Percentiles rank a stretch among this genome's conserved stretches.
Evolutionary conservation across 192 early-diverging fungal species (phyloP).

Genomic region (Coemansia sp.): DNA sequence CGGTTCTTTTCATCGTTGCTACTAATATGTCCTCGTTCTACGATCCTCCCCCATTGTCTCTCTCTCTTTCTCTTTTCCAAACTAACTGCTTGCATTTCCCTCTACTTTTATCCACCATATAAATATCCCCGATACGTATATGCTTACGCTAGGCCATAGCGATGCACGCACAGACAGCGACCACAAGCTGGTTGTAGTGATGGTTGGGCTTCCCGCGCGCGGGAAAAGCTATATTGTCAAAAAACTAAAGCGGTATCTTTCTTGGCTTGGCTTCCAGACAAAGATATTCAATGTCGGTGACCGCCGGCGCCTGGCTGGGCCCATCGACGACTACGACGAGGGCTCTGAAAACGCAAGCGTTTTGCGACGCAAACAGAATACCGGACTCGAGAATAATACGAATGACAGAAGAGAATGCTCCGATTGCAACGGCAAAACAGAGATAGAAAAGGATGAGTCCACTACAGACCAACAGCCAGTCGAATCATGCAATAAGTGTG

Average conservation of each 20-base stretch:
- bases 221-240: constrained; percentile 97
- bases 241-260: constrained; percentile 88
- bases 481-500: constrained; percentile 27
- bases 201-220: constrained; percentile 94
- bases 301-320: constrained; percentile 70
- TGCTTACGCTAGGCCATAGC: constrained; percentile 49
- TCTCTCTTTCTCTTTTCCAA: background rate
- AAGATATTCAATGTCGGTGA: constrained; percentile 96
- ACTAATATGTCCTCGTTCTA: no score
- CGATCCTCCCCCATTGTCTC: background rate
- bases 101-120: background rate
- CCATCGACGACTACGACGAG: constrained; percentile 27
- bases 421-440: constrained; percentile 9
- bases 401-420: constrained; percentile 15
- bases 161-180: constrained; percentile 67
- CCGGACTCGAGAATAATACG: background rate
- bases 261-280: constrained; percentile 76
- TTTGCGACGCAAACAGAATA: background rate
- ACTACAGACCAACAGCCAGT: background rate
- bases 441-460: background rate
- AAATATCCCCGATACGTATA: background rate
- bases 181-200: constrained; percentile 90
- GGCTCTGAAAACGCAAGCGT: background rate
- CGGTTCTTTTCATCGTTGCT: background rate
- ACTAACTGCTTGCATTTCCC: background rate